These are phyloP conservation scores for Backusella luteola DNA, from an alignment of 192 early-diverging fungal species.

Conservation along the genomic window DNA sequence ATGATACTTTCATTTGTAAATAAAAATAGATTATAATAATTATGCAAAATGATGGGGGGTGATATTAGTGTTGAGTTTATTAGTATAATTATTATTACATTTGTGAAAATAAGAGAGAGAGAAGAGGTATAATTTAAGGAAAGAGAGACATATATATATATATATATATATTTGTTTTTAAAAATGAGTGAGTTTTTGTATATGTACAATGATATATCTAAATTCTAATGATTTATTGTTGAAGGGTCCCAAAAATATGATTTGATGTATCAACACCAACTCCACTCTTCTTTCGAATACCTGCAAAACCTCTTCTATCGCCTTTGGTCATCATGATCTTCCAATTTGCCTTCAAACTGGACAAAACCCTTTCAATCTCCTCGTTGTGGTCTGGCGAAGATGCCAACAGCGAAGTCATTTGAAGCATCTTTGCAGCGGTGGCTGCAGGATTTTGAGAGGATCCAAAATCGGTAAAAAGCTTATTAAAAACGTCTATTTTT, in stretches of 20 bases:
- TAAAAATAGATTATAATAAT: background rate
- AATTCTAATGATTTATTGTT: background rate
- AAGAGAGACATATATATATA: background rate
- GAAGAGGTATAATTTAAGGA: background rate
- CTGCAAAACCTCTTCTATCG: conserved; percentile 55
- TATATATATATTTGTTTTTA: background rate
- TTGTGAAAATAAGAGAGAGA: background rate
- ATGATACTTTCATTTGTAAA: background rate
- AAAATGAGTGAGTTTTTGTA: background rate
- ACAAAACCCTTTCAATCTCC: conserved; percentile 51
- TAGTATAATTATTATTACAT: background rate
- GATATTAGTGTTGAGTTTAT: background rate
- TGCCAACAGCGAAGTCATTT: conserved; percentile 68
- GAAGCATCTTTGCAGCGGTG: conserved; percentile 65
- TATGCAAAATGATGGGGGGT: background rate
- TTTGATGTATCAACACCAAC: background rate
- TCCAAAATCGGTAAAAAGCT: conserved; percentile 63
- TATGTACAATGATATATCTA: background rate
- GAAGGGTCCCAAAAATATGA: conserved; percentile 18
- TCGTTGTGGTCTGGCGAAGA: conserved; percentile 49
- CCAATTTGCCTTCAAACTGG: conserved; percentile 54
- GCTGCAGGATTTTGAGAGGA: conserved; percentile 61
- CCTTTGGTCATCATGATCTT: conserved; percentile 54
- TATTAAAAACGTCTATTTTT: conserved; percentile 57
- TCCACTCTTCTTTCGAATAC: conserved; percentile 25